Conservation (phyloP, 2,329 filamentous ascomycete genomes). For the Aureobasidium sp. region DNA sequence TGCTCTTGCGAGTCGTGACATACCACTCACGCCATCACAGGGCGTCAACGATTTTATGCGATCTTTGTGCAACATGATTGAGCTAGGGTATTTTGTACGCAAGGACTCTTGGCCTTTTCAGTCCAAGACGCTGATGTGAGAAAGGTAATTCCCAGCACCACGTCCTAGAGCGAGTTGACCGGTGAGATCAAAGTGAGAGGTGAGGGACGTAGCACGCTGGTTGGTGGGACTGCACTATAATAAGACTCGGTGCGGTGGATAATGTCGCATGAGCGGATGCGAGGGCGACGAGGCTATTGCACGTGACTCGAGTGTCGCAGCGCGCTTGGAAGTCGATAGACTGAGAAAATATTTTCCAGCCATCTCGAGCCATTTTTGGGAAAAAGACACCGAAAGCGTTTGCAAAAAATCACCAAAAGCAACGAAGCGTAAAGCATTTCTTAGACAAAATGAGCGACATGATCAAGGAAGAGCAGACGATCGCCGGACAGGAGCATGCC, state of each 20-base stretch:
- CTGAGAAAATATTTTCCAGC: slow-evolving; percentile 11
- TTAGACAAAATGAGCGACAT: slow-evolving; percentile 7
- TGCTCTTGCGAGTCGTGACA: neutral
- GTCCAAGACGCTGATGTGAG: neutral
- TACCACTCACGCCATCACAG: slow-evolving; percentile 4
- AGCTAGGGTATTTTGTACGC: neutral
- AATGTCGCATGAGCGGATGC: neutral
- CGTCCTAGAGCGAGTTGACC: neutral
- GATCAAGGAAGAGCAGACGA: neutral
- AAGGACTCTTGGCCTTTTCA: neutral
- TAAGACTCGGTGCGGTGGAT: neutral
- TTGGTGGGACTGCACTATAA: neutral
- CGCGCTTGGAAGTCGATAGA: neutral
- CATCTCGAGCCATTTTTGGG: neutral
- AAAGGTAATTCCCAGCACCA: neutral
- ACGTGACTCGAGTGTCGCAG: neutral
- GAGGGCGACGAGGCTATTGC: neutral
- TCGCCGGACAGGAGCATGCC: slow-evolving; percentile 5
- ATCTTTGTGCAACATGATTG: neutral
- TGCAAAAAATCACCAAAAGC: neutral
- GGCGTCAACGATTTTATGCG: neutral
- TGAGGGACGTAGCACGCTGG: neutral
- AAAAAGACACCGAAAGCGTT: neutral
- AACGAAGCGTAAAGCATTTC: neutral
- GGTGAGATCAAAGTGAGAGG: neutral